Evolutionary conservation across 1,284 basidiomycete species (phyloP), one percentile per base, ranked within the genome.

Genomic region (Mycena sp.): DNA sequence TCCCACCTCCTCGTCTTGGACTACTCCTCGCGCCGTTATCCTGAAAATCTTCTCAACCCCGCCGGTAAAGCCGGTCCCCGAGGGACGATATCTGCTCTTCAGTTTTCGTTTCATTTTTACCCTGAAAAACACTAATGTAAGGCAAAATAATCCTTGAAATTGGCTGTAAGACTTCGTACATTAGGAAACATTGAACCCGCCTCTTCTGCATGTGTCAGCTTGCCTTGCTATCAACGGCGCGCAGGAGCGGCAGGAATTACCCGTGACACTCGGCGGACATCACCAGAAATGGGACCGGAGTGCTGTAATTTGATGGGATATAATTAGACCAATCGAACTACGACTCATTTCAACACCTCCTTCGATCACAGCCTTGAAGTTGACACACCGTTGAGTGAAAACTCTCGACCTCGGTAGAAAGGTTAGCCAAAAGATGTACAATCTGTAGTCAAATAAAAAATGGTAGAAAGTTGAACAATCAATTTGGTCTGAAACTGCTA

Each of bases 41-140:
- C 25, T 45, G 28, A 17, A 28, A 45, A 28, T 45, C 44, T 45
- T 45, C 44, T 45, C 17, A 12, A 45, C 44, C 41, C 44, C 25
- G 44, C 44, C 25, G 44, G 25, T 45, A 26, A 45, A 4, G 44
- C 25, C 25, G 21, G 44, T 26, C 44, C 25, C 44, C 25, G 16
- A 45, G 25, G 44, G 25, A 45, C 44, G 25, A 45, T 45, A 45
- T 45, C 44, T 45, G 44, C 44, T 45, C 44, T 45, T 45, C 25
- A 45, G 44, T 43, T 21, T 43, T 43, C 14, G 25, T 43, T 43
- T n/a, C 21, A 43, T 45, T 25, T 45, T 45, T 16, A 45, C 21
- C 44, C 44, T 26, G 44, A 9, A 45, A 28, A 45, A 45, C 44
- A 45, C 9, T 25, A 45, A 45, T 45, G 44, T n/a, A n/a, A 44